phyloP scores from a whole-genome alignment of 805 yeast species.

The Metschnikowia drakensbergensis region DNA sequence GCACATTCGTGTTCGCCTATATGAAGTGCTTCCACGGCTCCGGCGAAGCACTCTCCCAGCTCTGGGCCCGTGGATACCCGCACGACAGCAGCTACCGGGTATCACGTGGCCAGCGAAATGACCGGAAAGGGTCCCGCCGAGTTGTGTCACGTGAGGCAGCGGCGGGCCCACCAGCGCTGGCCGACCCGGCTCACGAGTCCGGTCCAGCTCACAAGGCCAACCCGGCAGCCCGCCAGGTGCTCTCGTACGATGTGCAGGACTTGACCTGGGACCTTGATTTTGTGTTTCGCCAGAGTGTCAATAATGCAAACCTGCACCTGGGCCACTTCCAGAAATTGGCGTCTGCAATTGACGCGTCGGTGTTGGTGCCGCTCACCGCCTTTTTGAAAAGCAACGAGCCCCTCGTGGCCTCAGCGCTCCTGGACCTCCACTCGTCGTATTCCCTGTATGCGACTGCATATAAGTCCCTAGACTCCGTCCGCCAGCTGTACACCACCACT shows the following conservation, averaged over 20 bases:
- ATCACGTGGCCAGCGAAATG: constrained; percentile 11
- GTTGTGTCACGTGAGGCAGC: not conserved
- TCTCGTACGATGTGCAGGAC: not conserved
- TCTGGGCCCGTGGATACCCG: constrained; percentile 24
- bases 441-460: constrained; percentile 25
- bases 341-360: constrained; percentile 30
- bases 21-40: constrained; percentile 35
- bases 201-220: too few relatives aligned
- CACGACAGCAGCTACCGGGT: constrained; percentile 23
- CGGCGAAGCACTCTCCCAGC: constrained; percentile 30
- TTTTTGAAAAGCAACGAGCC: constrained; percentile 39
- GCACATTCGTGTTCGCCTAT: constrained; percentile 34
- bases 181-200: too few relatives aligned
- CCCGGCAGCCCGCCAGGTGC: not conserved
- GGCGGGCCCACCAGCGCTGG: too few relatives aligned
- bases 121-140: not conserved
- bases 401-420: constrained; percentile 22
- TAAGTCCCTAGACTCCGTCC: constrained; percentile 26
- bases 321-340: constrained; percentile 24
- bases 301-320: constrained; percentile 12
- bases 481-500: constrained; percentile 28
- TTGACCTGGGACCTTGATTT: constrained; percentile 10
- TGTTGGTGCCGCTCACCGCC: constrained; percentile 31
- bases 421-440: constrained; percentile 22
- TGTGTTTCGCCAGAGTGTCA: constrained; percentile 14